phyloP scores from a whole-genome alignment of 805 yeast species.

The Zygosaccharomyces gambellarensis region DNA sequence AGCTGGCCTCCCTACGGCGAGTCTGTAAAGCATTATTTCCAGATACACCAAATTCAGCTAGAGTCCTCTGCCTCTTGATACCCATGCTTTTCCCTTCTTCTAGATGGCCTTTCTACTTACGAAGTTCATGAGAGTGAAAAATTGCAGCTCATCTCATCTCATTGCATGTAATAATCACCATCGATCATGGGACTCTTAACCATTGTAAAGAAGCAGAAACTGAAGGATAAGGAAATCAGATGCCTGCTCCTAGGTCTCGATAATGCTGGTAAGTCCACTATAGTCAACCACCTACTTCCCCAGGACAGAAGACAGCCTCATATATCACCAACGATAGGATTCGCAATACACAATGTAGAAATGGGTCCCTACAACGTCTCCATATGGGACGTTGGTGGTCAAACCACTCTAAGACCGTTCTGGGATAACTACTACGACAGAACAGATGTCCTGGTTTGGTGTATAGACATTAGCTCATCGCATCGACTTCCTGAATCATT shows the following conservation, averaged over 20 bases:
- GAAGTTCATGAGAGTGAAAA: neutral
- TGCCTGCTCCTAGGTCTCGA: conserved; percentile 79
- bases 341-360: conserved; percentile 59
- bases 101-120: conserved; percentile 12
- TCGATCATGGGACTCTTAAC: conserved; percentile 72
- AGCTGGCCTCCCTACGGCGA: conserved; percentile 4
- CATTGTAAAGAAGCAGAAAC: conserved; percentile 74
- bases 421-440: conserved; percentile 92
- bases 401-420: conserved; percentile 71
- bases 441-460: conserved; percentile 79
- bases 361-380: conserved; percentile 36
- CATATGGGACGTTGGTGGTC: conserved; percentile 93
- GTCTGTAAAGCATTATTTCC: conserved; percentile 14
- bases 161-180: neutral
- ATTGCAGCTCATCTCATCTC: neutral
- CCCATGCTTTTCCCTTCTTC: conserved; percentile 13
- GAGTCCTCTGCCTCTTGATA: conserved; percentile 26
- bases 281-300: conserved; percentile 54
- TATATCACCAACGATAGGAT: conserved; percentile 90
- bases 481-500: conserved; percentile 63
- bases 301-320: conserved; percentile 38
- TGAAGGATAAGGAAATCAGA: conserved; percentile 72
- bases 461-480: conserved; percentile 59
- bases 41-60: conserved; percentile 28
- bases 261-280: conserved; percentile 87